Evolutionary conservation across 306 rosid species (phyloP).

Genomic region (Cucurbita argyrosperma): DNA sequence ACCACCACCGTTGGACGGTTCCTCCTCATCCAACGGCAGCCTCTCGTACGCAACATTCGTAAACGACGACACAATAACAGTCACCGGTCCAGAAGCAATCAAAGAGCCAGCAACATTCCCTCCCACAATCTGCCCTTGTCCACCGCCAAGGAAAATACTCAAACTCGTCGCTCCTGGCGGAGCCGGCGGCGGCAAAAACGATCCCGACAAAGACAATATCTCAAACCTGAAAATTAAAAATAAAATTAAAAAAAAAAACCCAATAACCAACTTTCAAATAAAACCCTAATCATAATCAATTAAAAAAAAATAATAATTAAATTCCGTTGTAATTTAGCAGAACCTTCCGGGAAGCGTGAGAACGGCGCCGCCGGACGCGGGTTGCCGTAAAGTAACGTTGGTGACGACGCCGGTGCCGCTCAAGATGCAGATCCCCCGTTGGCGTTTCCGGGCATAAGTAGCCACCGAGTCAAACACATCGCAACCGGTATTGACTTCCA

Average conservation of each 20-base stretch:
- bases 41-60: conserved; percentile 90
- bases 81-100: conserved; percentile 73
- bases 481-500: conserved; percentile 66
- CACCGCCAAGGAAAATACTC: conserved; percentile 64
- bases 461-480: conserved; percentile 79
- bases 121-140: conserved; percentile 85
- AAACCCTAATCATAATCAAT: neutral
- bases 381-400: conserved; percentile 62
- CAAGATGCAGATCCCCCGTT: conserved; percentile 83
- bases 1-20: conserved; percentile 26
- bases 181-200: conserved; percentile 82
- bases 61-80: conserved; percentile 78
- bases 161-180: conserved; percentile 83
- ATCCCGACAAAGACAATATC: conserved; percentile 66
- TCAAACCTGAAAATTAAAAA: conserved; percentile 24
- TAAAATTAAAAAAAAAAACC: neutral
- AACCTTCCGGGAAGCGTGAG: conserved; percentile 55
- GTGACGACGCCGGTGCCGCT: conserved; percentile 74
- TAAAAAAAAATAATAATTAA: neutral
- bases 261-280: neutral
- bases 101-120: conserved; percentile 83
- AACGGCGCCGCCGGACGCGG: conserved; percentile 35
- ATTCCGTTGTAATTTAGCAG: neutral
- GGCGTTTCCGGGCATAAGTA: conserved; percentile 56
- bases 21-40: conserved; percentile 75